Conservation (phyloP, 2,329 filamentous ascomycete genomes). For the Hypoxylon sp. region DNA sequence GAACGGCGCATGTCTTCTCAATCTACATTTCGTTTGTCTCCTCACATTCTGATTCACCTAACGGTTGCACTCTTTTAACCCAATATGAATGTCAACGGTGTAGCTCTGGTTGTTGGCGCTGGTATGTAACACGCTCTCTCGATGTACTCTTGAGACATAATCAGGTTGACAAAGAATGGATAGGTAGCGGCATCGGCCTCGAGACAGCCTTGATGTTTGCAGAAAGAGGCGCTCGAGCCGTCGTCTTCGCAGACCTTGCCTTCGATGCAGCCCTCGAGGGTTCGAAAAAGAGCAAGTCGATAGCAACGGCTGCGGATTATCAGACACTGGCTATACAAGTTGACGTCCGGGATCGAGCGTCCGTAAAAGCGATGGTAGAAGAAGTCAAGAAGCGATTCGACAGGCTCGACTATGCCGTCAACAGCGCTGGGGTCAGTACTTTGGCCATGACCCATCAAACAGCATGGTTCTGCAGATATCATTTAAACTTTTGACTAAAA, state of each 20-base stretch:
- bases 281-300: conserved; percentile 31
- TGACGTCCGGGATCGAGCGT: conserved; percentile 39
- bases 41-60: too few relatives aligned
- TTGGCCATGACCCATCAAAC: not conserved
- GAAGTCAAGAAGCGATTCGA: conserved; percentile 26
- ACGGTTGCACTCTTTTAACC: not conserved
- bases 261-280: conserved; percentile 24
- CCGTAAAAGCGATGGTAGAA: conserved; percentile 28
- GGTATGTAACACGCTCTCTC: conserved; percentile 21
- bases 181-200: conserved; percentile 41
- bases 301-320: conserved; percentile 32
- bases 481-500: not conserved
- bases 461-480: not conserved
- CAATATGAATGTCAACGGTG: conserved; percentile 31
- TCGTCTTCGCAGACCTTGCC: conserved; percentile 38
- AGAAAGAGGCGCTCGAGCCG: conserved; percentile 41
- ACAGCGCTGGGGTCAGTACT: conserved; percentile 36
- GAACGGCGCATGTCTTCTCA: too few relatives aligned
- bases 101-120: conserved; percentile 35
- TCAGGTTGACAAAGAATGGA: not conserved
- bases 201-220: conserved; percentile 40
- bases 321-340: conserved; percentile 30
- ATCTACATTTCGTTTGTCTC: too few relatives aligned
- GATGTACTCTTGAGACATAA: not conserved
- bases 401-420: conserved; percentile 46